These are phyloP conservation scores for Eucalyptus tenuipes DNA, from an alignment of 345 rosid genomes.

Conservation along the genomic window DNA sequence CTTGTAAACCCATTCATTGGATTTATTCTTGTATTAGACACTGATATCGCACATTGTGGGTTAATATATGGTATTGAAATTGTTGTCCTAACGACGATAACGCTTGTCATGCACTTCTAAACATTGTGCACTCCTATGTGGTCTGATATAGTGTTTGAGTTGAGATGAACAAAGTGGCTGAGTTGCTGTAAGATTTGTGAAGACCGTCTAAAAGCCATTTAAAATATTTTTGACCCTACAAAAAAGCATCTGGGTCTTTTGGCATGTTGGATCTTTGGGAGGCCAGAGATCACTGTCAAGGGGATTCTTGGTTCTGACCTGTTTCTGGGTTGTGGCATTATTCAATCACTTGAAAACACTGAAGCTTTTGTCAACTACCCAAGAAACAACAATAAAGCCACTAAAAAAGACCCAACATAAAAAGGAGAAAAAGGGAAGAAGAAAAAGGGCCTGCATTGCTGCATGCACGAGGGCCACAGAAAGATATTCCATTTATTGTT, in stretches of 20 bases:
- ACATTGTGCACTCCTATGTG: not conserved
- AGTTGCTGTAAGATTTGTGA: not conserved
- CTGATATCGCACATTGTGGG: not conserved
- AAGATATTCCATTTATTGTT: not conserved
- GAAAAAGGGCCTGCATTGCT: not conserved
- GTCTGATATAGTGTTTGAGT: not conserved
- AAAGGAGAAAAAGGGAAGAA: not conserved
- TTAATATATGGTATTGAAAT: not conserved
- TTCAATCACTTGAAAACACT: not conserved
- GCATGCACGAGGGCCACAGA: not conserved
- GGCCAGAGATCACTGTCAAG: not conserved
- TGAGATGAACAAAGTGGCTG: not conserved
- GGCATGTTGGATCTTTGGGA: not conserved
- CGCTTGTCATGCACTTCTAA: not conserved
- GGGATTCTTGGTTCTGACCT: not conserved
- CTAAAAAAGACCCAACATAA: not conserved
- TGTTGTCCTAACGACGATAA: not conserved
- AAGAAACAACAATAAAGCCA: not conserved
- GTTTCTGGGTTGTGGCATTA: not conserved
- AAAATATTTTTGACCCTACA: not conserved
- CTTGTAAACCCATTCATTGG: conserved; percentile 44
- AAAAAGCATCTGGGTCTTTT: not conserved
- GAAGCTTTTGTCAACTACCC: not conserved
- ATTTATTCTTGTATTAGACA: conserved; percentile 44
- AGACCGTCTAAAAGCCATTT: not conserved